Base-by-base conservation (phyloP, 495 filamentous ascomycete species). In the Echria macrotheca region DNA sequence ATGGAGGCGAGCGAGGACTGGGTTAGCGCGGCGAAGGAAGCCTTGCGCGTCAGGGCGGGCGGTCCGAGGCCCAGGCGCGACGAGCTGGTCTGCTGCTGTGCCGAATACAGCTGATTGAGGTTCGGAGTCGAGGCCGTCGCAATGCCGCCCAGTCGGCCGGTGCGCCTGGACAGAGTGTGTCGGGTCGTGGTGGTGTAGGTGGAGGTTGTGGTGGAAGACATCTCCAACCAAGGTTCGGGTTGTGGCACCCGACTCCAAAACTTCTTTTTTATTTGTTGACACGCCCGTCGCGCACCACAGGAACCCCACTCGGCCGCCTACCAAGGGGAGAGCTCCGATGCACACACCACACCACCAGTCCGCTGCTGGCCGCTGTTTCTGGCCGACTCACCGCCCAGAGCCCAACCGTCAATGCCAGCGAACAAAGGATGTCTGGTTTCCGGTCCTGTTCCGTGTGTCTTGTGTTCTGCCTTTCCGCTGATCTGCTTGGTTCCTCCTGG, bases 181-280 rank as follows among this genome's bases (percentile, higher is more conserved):
- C 94, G 68, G 77, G 89, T 49, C 81, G 87, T 26, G 82, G 91
- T 64, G 82, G 91, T 63, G 70, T 75, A 53, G 81, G 91, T 44
- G 79, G 91, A 66, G 24, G 64, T 59, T 52, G 63, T 56, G 44
- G 60, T 64, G 53, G 52, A 52, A 44, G 63, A 55, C 61, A 67
- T 67, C 46, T 62, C 59, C 56, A 52, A 41, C 14, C n/a, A 19
- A 36, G 32, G 29, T 40, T 53, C 19, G 10, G 26, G 31, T 11
- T 8, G 41, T 50, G 43, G 54, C 49, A 42, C 44, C 52, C 48
- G 29, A 24, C 42, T 10, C 46, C 24, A 26, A 15, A 21, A 49
- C 8, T 18, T 19, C 25, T 23, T 22, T 36, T 53, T 59, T 58
- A 53, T 52, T 51, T 63, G 60, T 63, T 63, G 57, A 63, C 60